Conservation (phyloP, 352 stramenopile genomes). For the Phytophthora fragariaefolia region DNA sequence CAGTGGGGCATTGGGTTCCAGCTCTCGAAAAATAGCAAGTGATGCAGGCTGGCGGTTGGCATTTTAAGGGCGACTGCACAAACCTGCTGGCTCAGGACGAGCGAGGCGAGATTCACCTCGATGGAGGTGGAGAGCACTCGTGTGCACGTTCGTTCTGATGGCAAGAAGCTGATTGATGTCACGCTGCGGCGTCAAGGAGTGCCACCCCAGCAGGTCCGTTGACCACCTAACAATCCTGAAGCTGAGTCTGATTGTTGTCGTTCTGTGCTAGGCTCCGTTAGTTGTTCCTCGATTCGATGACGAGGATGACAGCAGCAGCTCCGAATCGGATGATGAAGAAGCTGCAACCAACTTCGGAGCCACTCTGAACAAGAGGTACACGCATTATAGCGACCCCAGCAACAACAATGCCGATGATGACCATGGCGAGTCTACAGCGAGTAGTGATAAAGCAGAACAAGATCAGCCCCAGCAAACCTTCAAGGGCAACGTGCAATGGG, state of each 20-base stretch:
- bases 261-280: constrained; percentile 41
- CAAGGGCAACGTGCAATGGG: constrained; percentile 53
- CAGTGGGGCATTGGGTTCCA: no score
- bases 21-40: constrained; percentile 1
- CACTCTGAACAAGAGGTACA: constrained; percentile 6
- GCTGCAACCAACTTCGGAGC: not conserved
- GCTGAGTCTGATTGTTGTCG: not conserved
- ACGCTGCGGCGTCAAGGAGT: constrained; percentile 43
- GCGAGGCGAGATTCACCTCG: no score
- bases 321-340: constrained; percentile 43
- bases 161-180: constrained; percentile 65
- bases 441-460: not conserved
- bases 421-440: constrained; percentile 26
- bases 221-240: not conserved
- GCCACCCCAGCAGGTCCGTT: constrained; percentile 22
- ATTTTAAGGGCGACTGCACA: constrained; percentile 9
- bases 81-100: no score
- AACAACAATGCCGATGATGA: constrained; percentile 38
- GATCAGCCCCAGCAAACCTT: constrained; percentile 21
- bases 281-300: constrained; percentile 77
- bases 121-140: constrained; percentile 67
- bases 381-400: not conserved
- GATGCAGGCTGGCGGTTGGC: no score
- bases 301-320: constrained; percentile 64
- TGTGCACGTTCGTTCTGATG: constrained; percentile 44